A percentile compares a stretch with the other conserved stretches of the same genome.
Conservation (phyloP, 768 basidiomycete genomes). For the Lactarius pseudohatsudake region DNA sequence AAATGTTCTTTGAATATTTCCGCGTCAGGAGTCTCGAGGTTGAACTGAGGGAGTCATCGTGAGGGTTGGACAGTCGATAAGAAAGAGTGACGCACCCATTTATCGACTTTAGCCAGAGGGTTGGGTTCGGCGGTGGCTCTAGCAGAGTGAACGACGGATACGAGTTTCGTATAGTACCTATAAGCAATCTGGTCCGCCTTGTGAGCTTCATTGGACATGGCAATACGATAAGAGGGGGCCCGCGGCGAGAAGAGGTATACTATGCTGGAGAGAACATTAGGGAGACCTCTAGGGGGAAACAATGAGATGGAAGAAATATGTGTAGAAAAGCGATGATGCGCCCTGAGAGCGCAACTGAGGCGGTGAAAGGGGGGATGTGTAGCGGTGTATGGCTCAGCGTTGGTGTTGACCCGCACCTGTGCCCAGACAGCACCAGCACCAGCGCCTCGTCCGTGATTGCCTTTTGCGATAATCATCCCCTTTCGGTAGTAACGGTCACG, state of each 20-base stretch:
- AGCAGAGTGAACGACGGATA: conserved; percentile 71
- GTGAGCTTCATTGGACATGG: conserved; percentile 54
- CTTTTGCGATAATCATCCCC: conserved; percentile 12
- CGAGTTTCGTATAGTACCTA: conserved; percentile 80
- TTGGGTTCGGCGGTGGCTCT: conserved; percentile 57
- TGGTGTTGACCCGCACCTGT: neutral
- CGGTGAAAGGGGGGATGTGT: neutral
- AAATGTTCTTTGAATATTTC: conserved; percentile 65
- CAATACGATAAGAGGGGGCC: conserved; percentile 30
- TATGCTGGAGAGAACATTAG: conserved; percentile 29
- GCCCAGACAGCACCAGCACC: neutral
- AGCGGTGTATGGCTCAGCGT: conserved; percentile 1
- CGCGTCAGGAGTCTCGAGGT: conserved; percentile 74
- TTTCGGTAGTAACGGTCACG: neutral
- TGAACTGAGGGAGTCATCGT: conserved; percentile 54
- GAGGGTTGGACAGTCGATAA: neutral
- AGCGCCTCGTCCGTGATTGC: conserved; percentile 9
- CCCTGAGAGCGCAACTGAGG: neutral
- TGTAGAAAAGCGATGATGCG: neutral
- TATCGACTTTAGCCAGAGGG: conserved; percentile 58
- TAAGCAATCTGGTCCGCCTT: conserved; percentile 87
- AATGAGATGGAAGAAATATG: neutral
- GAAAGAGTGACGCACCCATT: conserved; percentile 61
- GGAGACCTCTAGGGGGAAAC: conserved; percentile 11
- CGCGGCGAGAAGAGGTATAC: conserved; percentile 21